These are phyloP conservation scores for Zygotorulaspora chibaensis DNA, from an alignment of 805 yeast genomes.

Conservation along the genomic window DNA sequence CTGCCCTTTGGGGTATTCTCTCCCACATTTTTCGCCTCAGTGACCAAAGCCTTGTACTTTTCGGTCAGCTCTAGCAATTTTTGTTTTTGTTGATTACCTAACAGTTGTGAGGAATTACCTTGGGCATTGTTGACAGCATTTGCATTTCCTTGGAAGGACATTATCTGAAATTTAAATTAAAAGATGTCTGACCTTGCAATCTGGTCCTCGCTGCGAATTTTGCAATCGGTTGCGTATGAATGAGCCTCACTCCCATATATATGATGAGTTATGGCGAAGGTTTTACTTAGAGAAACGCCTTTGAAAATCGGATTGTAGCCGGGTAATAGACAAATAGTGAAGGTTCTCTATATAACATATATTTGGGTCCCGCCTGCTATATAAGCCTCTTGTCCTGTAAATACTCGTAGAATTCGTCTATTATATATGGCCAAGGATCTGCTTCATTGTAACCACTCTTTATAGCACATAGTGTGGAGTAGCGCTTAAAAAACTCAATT, in stretches of 20 bases:
- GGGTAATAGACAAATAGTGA: background rate
- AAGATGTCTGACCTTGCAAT: too few species aligned
- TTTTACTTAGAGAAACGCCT: background rate
- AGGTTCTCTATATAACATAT: background rate
- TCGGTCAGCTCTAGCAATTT: slow-evolving; percentile 50
- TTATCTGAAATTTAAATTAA: background rate
- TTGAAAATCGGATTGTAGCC: background rate
- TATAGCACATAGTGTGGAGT: slow-evolving; percentile 50
- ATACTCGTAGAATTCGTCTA: slow-evolving; percentile 77
- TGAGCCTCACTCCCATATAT: background rate
- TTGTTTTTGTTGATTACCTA: slow-evolving; percentile 24
- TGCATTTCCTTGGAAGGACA: slow-evolving; percentile 10
- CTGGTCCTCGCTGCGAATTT: too few species aligned
- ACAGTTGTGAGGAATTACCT: slow-evolving; percentile 5
- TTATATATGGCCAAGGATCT: slow-evolving; percentile 88
- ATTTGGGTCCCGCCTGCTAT: background rate
- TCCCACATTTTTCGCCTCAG: slow-evolving; percentile 60
- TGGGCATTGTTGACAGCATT: slow-evolving; percentile 5
- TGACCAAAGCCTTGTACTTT: slow-evolving; percentile 55
- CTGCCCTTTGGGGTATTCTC: slow-evolving; percentile 56
- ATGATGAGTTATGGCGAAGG: background rate
- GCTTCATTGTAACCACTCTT: slow-evolving; percentile 59
- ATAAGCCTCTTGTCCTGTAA: slow-evolving; percentile 22
- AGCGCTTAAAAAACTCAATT: slow-evolving; percentile 54
- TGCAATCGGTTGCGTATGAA: background rate